Evolutionary conservation across 352 stramenopile species (phyloP), one percentile per base, ranked within the genome.

Genomic region (Phytophthora vignae): DNA sequence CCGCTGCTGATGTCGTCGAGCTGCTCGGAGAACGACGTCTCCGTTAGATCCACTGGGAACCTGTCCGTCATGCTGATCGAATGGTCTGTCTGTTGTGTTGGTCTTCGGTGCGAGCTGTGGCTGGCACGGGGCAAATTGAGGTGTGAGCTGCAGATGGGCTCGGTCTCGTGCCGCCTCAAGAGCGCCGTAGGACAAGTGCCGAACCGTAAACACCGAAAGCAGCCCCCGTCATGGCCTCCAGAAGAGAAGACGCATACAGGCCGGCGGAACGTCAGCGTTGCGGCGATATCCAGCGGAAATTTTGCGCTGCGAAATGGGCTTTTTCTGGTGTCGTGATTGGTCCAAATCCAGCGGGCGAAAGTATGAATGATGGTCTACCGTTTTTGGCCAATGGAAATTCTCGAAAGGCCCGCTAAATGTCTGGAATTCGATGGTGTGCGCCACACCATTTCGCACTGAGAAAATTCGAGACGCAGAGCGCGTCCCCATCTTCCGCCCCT

Each of bases 111-210:
- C 50, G 64, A 73, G 65, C 44, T 78, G 60, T 75, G 31, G 49
- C 74, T 81, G 19, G 55, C 55, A 67, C 69, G 21, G 25, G 44
- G 69, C 42, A 73, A 77, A 75, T 79, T 82, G 33, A 27, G 58
- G 57, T 77, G 44, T 82, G 75, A 77, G 22, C 50, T 55, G 55
- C 33, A 22, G n/a, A 33, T 57, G 22, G 55, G 54, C 46, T 60
- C 10, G 48, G 40, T 17, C 38, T 2, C 40, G 60, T 64, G 59
- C n/a, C 52, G 72, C 48, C 50, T 67, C 67, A 67, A 67, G 14
- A 58, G 49, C 27, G 27, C 27, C 55, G 63, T 77, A 66, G 63
- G 73, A 77, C 73, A 71, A 71, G 59, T n/a, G 49, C 36, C 22
- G 25, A 78, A 63, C 56, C 61, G 72, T 73, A 76, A 76, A 69